Base-by-base conservation (phyloP, 75 land plant genomes). In the Sequoia sempervirens region DNA sequence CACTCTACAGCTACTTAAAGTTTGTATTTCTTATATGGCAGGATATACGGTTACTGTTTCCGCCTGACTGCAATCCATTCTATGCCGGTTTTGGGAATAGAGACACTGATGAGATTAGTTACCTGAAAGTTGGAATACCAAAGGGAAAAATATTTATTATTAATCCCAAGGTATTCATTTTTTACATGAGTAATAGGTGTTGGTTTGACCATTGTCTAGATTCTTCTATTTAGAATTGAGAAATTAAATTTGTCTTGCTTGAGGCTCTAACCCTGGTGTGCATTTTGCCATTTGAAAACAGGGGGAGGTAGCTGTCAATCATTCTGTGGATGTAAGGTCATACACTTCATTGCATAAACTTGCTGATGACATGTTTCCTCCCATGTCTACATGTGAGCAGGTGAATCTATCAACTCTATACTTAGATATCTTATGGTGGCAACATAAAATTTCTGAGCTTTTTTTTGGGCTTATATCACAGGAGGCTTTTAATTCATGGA, bases 11-110 rank as follows among this genome's bases (percentile, higher is more conserved):
- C 12, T 70, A 70, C 30, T 70, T 30, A 30, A 32, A 9, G 47
- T 15, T 30, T 32, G 47, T 14, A 15, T 30, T 46, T 5, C 47
- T 10, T 74, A 1, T 34, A 32, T 88, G 86, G 70, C 92, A 97
- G 99, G 98, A 93, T 84, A 97, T 97, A 36, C 90, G 84, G 84
- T 89, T 90, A 50, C 88, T 97, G 12, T 97, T 97, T 88, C 98
- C 99, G 70, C 32, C 92, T 73, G 95, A 94, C 75, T 87, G 90
- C 88, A 94, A 96, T 81, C 99, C 99, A 75, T 97, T 97, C 69
- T 97, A 97, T 86, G 99, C 99, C 12, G 99, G 99, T 17, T 97
- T 97, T 91, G 99, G 99, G 14, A 97, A 97, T 79, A 87, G 99
- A 88, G 98, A 96, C 82, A 97, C 98, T 43, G 99, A 97, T 86